These are phyloP conservation scores for Bremia lactucae DNA, from an alignment of 352 stramenopile species.

Conservation along the genomic window DNA sequence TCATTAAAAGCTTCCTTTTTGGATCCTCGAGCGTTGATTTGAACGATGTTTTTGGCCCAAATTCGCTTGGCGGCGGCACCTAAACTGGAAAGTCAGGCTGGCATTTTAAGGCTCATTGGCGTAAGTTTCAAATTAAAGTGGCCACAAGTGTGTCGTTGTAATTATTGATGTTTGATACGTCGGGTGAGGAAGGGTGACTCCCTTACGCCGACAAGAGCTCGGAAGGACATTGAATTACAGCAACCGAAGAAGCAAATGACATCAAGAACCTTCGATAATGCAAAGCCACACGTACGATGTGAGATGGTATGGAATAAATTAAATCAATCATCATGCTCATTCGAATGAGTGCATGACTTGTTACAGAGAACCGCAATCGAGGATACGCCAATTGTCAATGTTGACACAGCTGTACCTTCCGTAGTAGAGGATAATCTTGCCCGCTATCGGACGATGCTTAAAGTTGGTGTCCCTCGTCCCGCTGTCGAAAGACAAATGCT, in stretches of 20 bases:
- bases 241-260: neutral
- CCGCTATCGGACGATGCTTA: constrained; percentile 16
- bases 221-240: constrained; percentile 1
- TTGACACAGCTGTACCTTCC: neutral
- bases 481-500: constrained; percentile 17
- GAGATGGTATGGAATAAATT: neutral
- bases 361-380: neutral
- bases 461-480: constrained; percentile 15
- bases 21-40: neutral
- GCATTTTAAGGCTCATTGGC: constrained; percentile 14
- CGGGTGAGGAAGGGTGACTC: constrained; percentile 13
- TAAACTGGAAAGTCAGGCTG: constrained; percentile 6
- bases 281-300: constrained; percentile 2
- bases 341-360: neutral
- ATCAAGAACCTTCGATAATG: neutral
- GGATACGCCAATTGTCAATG: neutral
- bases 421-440: constrained; percentile 3
- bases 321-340: neutral
- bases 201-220: constrained; percentile 5
- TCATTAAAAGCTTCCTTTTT: too few species aligned
- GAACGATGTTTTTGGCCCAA: constrained; percentile 12
- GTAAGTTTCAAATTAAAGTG: too few species aligned
- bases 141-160: too few species aligned
- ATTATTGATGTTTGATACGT: neutral
- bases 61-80: constrained; percentile 4